Evolutionary conservation across 2,329 filamentous ascomycete genomes (phyloP), one percentile per base, ranked within the genome.

Genomic region (Aspergillus floridensis): DNA sequence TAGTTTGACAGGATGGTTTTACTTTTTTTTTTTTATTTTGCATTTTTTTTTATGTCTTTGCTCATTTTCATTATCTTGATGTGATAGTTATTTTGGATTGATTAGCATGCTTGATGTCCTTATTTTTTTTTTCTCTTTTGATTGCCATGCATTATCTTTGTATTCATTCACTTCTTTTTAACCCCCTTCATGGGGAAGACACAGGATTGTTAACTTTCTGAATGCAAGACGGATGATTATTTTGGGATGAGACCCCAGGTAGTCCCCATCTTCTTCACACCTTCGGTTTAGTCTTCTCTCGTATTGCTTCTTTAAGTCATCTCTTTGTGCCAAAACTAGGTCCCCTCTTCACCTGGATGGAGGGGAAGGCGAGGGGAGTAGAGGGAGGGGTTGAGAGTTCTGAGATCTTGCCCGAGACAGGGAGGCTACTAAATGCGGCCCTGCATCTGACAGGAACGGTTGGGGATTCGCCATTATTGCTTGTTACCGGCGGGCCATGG

Each of bases 21-120:
- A 44, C 53, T 57, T 60, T 53, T 41, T 55, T 57, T 60, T 53
- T 41, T 26, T 50, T 53, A 22, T 58, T 56, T 53, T 44, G 4
- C 0, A 2, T 26, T 48, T 55, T 51, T 49, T 57, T 46, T 22
- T 54, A 11, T 58, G 53, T 47, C 21, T 48, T 44, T 63, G 50
- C 50, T 35, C 26, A 57, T 54, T 24, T 50, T 35, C 16, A 59
- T 63, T 64, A 58, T 57, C 46, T 21, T 55, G 52, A 57, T 32
- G 32, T 58, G 50, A 44, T 22, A 52, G 60, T 64, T 60, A 48
- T 49, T 64, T 50, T 48, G 53, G 50, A 58, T 55, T 57, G 56
- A 61, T 60, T 56, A 44, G 51, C 47, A 50, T 54, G 59, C 57
- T 51, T 48, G 35, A 49, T 59, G 63, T 63, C 50, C 51, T 58